Base-by-base conservation (phyloP, 345 rosid genomes). In the Corymbia maculata region DNA sequence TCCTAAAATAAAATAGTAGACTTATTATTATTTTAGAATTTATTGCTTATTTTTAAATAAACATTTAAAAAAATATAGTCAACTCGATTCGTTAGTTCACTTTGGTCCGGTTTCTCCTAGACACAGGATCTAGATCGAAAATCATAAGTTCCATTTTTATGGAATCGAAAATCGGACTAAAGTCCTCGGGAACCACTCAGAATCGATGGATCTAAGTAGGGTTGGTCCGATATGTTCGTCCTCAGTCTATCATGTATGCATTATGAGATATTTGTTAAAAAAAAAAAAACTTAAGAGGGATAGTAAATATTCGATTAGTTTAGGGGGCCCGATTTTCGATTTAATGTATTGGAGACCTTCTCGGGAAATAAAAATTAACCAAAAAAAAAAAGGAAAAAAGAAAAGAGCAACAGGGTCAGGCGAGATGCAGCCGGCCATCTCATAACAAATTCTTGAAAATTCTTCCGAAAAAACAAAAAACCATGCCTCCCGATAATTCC, bases 231-330 rank as follows among this genome's bases (percentile, higher is more conserved):
- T 30, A 64, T 13, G 13, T 12, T 22, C 28, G 21, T 11, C 1
- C 13, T 28, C 0, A 12, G 26, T 61, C 2, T 0, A 15, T 9
- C 4, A n/a, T 0, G 13, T 42, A 44, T 11, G 22, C 5, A 36
- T 36, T 6, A 9, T 26, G 22, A 75, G 14, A 9, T 19, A 17
- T 75, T 36, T 32, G 6, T 19, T 16, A 32, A 15, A 68, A 32
- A 9, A 57, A 19, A 4, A 64, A 10, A 26, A 3, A 8, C 79
- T 15, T 6, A 15, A 4, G 44, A 66, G 9, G 79, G 32, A 61
- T 7, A 11, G 8, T 28, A 13, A 28, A 61, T 61, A 2, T 8
- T 28, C 1, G 32, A 11, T 13, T 61, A 61, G 12, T 61, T 61
- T 61, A 13, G 13, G 70, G 16, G 28, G 32, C 17, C 17, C 32